These are phyloP conservation scores for Boletellus emodensis DNA, from an alignment of 768 basidiomycete species.

Conservation along the genomic window DNA sequence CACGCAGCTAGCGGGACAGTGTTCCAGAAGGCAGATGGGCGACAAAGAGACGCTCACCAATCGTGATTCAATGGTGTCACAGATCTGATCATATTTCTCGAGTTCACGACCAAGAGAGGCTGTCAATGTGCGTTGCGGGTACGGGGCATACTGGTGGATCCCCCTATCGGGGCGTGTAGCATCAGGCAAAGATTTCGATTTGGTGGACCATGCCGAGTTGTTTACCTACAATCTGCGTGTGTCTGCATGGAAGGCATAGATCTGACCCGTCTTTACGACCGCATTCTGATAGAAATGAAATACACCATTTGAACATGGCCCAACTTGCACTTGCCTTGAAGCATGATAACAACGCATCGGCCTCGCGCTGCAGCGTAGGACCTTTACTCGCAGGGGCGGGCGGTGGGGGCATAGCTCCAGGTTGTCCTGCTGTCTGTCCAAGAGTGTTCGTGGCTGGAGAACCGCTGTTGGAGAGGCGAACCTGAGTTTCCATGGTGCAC, in stretches of 20 bases:
- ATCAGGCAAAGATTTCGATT: not conserved
- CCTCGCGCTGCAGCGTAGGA: slow-evolving; percentile 60
- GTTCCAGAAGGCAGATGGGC: not conserved
- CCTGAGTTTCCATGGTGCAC: slow-evolving; percentile 43
- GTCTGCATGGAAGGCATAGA: slow-evolving; percentile 68
- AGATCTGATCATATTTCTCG: slow-evolving; percentile 76
- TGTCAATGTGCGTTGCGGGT: slow-evolving; percentile 63
- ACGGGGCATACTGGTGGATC: slow-evolving; percentile 51
- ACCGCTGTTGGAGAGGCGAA: slow-evolving; percentile 26
- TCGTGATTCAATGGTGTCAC: slow-evolving; percentile 71
- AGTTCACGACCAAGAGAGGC: slow-evolving; percentile 67
- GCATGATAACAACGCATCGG: slow-evolving; percentile 51
- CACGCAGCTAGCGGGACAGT: slow-evolving; percentile 50
- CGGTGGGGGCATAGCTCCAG: slow-evolving; percentile 48
- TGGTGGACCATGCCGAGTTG: not conserved
- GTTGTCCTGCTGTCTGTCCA: slow-evolving; percentile 27
- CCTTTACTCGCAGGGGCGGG: slow-evolving; percentile 40
- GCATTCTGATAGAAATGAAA: slow-evolving; percentile 41
- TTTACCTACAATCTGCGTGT: slow-evolving; percentile 56
- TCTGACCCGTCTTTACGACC: slow-evolving; percentile 66
- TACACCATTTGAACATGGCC: not conserved
- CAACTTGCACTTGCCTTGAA: slow-evolving; percentile 45
- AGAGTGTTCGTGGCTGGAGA: slow-evolving; percentile 6
- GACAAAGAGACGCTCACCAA: slow-evolving; percentile 43
- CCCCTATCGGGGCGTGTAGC: slow-evolving; percentile 38